Percentiles rank a stretch among this genome's conserved stretches.
These are phyloP conservation scores for Sonneratia alba DNA, from an alignment of 345 rosid species.

Conservation along the genomic window DNA sequence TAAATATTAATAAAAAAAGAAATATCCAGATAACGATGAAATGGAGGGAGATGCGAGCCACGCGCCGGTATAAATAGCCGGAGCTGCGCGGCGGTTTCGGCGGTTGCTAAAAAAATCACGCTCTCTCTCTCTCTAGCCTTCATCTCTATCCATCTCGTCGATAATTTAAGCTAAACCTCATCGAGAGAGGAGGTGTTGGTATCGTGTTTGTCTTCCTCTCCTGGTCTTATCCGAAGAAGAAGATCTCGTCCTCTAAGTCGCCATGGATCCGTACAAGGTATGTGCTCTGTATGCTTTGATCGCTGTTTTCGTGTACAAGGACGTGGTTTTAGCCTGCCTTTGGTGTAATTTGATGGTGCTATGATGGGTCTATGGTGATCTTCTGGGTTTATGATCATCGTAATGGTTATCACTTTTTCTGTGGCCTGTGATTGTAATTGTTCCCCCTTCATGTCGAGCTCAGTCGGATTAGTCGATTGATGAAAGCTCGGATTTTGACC, in stretches of 20 bases:
- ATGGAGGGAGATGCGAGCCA: background rate
- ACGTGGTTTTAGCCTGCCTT: background rate
- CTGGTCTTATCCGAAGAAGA: background rate
- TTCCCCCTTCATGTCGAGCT: background rate
- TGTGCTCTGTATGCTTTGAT: background rate
- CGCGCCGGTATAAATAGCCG: constrained; percentile 4
- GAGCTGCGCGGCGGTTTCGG: background rate
- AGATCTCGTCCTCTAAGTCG: background rate
- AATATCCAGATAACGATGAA: constrained; percentile 1
- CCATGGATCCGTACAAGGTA: constrained; percentile 13
- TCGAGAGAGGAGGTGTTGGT: background rate
- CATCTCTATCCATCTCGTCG: background rate
- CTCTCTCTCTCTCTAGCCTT: background rate
- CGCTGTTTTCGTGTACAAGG: background rate
- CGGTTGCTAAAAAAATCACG: background rate
- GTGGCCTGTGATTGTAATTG: background rate
- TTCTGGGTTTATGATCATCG: background rate
- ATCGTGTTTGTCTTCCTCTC: background rate
- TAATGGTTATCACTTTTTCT: background rate
- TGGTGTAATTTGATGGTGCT: background rate
- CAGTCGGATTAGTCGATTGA: background rate
- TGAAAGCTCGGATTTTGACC: background rate
- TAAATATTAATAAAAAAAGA: background rate
- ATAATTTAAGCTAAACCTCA: background rate
- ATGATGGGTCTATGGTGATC: background rate